Evolutionary conservation across 2,329 filamentous ascomycete species (phyloP).

Genomic region (Colletotrichum spinosum): DNA sequence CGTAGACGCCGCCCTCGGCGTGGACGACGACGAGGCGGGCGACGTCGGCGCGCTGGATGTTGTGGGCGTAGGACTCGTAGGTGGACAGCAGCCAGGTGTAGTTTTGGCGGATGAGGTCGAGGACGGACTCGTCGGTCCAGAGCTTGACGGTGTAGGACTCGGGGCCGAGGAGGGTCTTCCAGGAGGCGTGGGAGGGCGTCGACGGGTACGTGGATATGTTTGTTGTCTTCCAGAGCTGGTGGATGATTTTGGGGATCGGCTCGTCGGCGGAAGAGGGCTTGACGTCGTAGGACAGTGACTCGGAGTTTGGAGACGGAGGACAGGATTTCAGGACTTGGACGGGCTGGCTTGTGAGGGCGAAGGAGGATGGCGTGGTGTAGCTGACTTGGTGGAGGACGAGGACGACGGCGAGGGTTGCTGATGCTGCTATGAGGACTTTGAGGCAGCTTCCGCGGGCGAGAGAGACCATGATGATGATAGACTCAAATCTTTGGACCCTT

Average conservation of each 20-base stretch:
- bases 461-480: conserved; percentile 1
- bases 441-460: conserved; percentile 7
- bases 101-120: conserved; percentile 33
- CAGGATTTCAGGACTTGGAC: conserved; percentile 15
- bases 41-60: conserved; percentile 42
- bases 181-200: conserved; percentile 28
- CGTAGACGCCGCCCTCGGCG: conserved; percentile 41
- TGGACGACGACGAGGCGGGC: conserved; percentile 40
- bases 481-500: too few species aligned
- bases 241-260: conserved; percentile 37
- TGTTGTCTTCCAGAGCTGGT: conserved; percentile 42
- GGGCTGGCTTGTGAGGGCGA: conserved; percentile 13
- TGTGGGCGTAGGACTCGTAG: conserved; percentile 39
- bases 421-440: not conserved
- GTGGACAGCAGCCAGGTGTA: conserved; percentile 41
- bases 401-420: not conserved
- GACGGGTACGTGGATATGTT: conserved; percentile 38
- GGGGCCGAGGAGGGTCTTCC: conserved; percentile 37
- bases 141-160: conserved; percentile 41
- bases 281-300: not conserved
- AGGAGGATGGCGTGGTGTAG: conserved; percentile 19
- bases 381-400: conserved; percentile 29
- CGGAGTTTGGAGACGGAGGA: not conserved
- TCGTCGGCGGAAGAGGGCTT: not conserved
- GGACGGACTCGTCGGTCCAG: conserved; percentile 41